Evolutionary conservation across 495 filamentous ascomycete species (phyloP), one percentile per base, ranked within the genome.

Genomic region (Amniculicola lignicola): DNA sequence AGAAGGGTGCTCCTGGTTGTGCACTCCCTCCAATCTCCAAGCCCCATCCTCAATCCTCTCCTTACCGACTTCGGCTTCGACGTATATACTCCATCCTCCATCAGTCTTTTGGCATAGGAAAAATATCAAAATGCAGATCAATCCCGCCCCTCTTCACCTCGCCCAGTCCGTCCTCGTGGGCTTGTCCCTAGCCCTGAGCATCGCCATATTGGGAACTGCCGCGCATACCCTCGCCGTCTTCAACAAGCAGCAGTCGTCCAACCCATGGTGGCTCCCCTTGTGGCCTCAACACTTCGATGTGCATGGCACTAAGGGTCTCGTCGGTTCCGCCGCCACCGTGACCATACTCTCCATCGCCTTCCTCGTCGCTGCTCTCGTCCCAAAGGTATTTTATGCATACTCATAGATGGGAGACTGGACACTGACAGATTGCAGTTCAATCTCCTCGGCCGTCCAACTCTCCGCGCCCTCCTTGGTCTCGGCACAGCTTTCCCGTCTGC

Each of bases 261-360:
- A 72, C 49, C 65, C 61, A 18, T 72, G 70, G 70, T 69, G 69
- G 54, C 48, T 72, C 10, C 69, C 69, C 7, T 44, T 71, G 14
- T 71, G 69, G 69, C 69, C 70, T 1, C 53, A 66, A 33, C 69
- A 71, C 51, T 71, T 72, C 49, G 64, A 71, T 35, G 53, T 52
- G 3, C 19, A 51, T 3, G 67, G 68, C 23, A 65, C 69, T 11
- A 62, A 68, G 38, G 49, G 57, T 11, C 40, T 71, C n/a, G 57
- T 71, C 36, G 70, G 67, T 0, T 51, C 65, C 12, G 45, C 64
- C 2, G 57, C 54, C 0, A 54, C 63, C 0, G 51, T 66, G 11
- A 12, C 70, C 7, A 35, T 67, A 12, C 55, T 70, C 11, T 67
- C 59, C 16, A 41, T 40, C 22, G 29, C 66, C 11, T 59, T 64